Base-by-base conservation (phyloP, 176 grass and related monocot species). In the Rhipidocladum racemiflorum region DNA sequence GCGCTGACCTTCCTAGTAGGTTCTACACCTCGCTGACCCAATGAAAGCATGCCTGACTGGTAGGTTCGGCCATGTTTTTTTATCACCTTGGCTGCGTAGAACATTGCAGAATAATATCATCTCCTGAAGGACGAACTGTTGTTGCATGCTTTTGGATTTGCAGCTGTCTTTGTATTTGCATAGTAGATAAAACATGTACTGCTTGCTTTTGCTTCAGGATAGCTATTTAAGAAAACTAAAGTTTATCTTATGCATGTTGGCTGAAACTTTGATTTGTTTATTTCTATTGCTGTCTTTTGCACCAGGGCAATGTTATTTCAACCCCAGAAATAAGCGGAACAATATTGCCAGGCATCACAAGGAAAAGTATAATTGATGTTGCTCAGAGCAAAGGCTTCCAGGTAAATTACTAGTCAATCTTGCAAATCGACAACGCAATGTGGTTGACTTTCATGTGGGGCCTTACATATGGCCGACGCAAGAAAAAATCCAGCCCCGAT, bases 311-410 rank as follows among this genome's bases (percentile, higher is more conserved):
- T 85, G 86, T 87, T 70, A 95, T 98, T 84, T 93, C 85, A 50
- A 95, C 95, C 18, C 95, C 92, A 44, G 84, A 82, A 77, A 61
- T 92, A 74, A 91, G 85, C 83, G 95, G 92, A 90, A 98, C 95
- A 70, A 98, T 98, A 87, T 89, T 98, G 68, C 96, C 96, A 50
- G 96, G 96, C 70, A 95, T 98, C 71, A 98, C 96, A 61, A 89
- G 96, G 79, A 98, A 95, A 92, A 95, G 90, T 84, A 98, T 98
- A 82, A 98, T 98, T 72, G 96, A 98, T 68, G 92, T 95, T 84
- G 90, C 96, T 60, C 61, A 75, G 38, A 90, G 85, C 79, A 88
- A 91, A 83, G 90, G 88, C 3, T 98, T 89, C 81, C 74, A 94
- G 90, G 95, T 94, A 87, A 48, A 71, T 32, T 70, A 67, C 53